Base-by-base conservation (phyloP, 2,329 filamentous ascomycete species). In the Botrytis hyacinthi region DNA sequence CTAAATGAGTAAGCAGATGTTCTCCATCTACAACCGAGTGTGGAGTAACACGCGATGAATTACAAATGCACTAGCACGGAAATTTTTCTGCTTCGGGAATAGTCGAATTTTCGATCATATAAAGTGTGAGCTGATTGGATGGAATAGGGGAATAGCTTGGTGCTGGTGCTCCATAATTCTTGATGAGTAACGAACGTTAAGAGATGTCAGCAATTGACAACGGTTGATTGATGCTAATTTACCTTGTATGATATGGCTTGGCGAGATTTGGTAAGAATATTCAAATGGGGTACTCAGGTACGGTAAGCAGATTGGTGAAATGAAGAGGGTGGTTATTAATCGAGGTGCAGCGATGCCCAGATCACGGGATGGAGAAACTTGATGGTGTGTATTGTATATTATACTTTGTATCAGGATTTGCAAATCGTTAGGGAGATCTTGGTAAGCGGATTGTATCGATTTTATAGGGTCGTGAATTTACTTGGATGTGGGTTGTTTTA, bases 181-280 rank as follows among this genome's bases (percentile, higher is more conserved):
- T 66, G 63, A 66, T 66, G 63, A 66, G 44, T 66, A 66, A 66
- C 63, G 48, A 66, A 8, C 1, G 10, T 51, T 16, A 46, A 32
- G 12, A 22, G 29, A 16, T 66, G 63, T 66, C 63, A 66, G 63
- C 63, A 66, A 51, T 48, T 54, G 48, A n/a, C 48, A n/a, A 54
- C 26, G 44, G 35, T 29, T 3, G 18, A 66, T 48, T 12, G 26
- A 14, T n/a, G 26, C 3, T n/a, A 54, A 54, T n/a, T 54, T 16
- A 8, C n/a, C 14, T 4, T 57, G 51, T 57, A 4, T 16, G 9
- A 29, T 16, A 18, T 57, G 60, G 7, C 35, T 62, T 62, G 60
- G 60, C 35, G 60, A 42, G 26, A 40, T 62, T 42, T 7, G 60
- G 22, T 62, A 62, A 62, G 60, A 62, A n/a, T 4, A 8, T 60